These are phyloP conservation scores for Orbilia ellipsospora DNA, from an alignment of 2,329 filamentous ascomycete genomes.

Conservation along the genomic window DNA sequence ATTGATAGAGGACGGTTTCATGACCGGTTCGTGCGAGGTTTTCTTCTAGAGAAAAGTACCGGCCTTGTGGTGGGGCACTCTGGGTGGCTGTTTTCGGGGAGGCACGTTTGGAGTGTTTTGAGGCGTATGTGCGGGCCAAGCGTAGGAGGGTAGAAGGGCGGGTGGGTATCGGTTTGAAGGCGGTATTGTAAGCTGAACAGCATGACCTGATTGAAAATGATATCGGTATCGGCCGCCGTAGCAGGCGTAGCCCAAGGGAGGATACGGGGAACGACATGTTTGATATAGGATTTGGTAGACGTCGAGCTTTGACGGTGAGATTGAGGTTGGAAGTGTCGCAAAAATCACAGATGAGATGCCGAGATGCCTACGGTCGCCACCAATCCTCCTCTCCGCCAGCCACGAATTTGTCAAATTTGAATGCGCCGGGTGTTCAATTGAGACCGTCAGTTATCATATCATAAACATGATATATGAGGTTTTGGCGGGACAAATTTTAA, in stretches of 20 bases:
- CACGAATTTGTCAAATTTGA: no score
- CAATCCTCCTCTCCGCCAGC: no score
- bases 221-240: conserved; percentile 16
- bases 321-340: no score
- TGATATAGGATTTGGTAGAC: neutral
- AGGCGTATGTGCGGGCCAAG: conserved; percentile 37
- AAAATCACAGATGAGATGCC: no score
- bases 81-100: conserved; percentile 5
- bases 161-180: conserved; percentile 8
- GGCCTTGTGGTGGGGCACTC: conserved; percentile 2
- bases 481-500: conserved; percentile 1
- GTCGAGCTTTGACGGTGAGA: neutral
- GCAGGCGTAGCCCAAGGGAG: conserved; percentile 32
- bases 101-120: conserved; percentile 33
- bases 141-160: conserved; percentile 30
- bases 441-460: no score
- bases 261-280: conserved; percentile 33
- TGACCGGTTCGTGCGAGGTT: conserved; percentile 47
- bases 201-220: neutral
- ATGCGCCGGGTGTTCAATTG: no score
- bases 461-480: no score
- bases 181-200: conserved; percentile 15
- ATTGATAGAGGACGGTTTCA: conserved; percentile 53
- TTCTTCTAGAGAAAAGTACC: conserved; percentile 47
- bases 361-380: no score